phyloP scores from a whole-genome alignment of 2,329 filamentous ascomycete genomes.

The Aspergillus oerlinghausenensis region DNA sequence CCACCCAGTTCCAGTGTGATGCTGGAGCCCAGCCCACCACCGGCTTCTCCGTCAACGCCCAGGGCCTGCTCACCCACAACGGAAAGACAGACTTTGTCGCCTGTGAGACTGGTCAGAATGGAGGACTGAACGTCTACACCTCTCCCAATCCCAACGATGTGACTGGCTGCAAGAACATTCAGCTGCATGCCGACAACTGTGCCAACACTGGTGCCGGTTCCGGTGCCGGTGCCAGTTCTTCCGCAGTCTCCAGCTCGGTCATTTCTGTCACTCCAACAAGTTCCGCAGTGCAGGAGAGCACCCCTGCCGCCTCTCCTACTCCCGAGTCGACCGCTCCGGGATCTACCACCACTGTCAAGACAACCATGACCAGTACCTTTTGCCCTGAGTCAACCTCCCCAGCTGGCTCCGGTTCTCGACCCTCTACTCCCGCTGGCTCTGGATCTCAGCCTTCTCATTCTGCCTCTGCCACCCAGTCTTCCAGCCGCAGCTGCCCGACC shows the following conservation, averaged over 20 bases:
- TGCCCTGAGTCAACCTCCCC: slow-evolving; percentile 13
- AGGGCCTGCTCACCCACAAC: slow-evolving; percentile 51
- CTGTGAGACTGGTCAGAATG: slow-evolving; percentile 50
- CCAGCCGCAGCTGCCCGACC: slow-evolving; percentile 39
- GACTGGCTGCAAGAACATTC: slow-evolving; percentile 31
- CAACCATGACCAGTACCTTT: slow-evolving; percentile 18
- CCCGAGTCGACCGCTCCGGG: slow-evolving; percentile 6
- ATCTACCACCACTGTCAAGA: slow-evolving; percentile 11
- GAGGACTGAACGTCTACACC: slow-evolving; percentile 41
- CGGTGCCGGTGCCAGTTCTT: slow-evolving; percentile 9
- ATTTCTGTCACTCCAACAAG: neutral
- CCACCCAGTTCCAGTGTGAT: slow-evolving; percentile 60
- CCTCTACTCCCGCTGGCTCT: slow-evolving; percentile 1
- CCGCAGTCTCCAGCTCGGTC: slow-evolving; percentile 1
- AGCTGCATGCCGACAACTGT: slow-evolving; percentile 36
- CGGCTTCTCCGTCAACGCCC: slow-evolving; percentile 54
- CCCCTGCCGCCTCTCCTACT: slow-evolving; percentile 4
- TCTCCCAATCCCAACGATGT: slow-evolving; percentile 24
- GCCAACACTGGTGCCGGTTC: slow-evolving; percentile 18
- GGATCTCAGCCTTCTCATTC: slow-evolving; percentile 2
- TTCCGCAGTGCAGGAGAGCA: slow-evolving; percentile 1
- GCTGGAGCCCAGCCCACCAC: slow-evolving; percentile 45
- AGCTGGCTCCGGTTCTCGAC: neutral
- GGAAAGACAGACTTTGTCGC: slow-evolving; percentile 54
- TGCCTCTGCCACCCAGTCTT: slow-evolving; percentile 7